Evolutionary conservation across 2,329 filamentous ascomycete genomes (phyloP), one percentile per base, ranked within the genome.

Genomic region (Trichoderma sp.): DNA sequence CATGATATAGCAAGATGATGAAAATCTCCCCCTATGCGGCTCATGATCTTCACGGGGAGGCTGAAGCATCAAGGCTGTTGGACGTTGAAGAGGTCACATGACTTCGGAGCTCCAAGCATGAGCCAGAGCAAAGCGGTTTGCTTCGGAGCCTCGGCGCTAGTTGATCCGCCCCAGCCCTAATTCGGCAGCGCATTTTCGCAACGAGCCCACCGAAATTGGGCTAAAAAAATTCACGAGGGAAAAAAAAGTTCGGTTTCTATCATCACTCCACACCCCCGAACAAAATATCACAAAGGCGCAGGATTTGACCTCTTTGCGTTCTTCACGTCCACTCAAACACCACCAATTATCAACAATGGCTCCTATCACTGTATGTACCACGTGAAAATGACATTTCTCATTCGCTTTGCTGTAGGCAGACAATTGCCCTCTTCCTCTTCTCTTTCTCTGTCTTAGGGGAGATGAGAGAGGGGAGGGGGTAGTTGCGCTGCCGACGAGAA

Each of bases 291-390:
- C 77, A 80, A 80, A 84, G 89, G 90, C 94, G 94, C 93, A 97
- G 94, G 94, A 97, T 97, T 88, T 88, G 87, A 97, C 87, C 81
- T 89, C 88, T 90, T 90, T 90, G 88, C 88, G 88, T 87, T 84
- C 84, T 84, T 77, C 80, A 84, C 81, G 80, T 73, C 78, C 76
- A 77, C 56, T 77, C 69, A 76, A 76, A 75, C 83, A 84, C 38
- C 59, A 73, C 21, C 35, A 82, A 76, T 78, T 78, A 79, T 75
- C 86, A 87, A 89, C 87, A 94, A 98, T 98, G 95, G 93, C 93
- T 92, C 91, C 93, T 87, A 90, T 93, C 89, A 64, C 60, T 38
- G 95, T 98, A 98, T 88, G 95, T 97, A 91, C 87, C 85, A 41
- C 75, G 29, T 60, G 68, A 56, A 63, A 60, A 62, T 64, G 68